phyloP scores from a whole-genome alignment of 441 rosid species.

The Kokia cookei region DNA sequence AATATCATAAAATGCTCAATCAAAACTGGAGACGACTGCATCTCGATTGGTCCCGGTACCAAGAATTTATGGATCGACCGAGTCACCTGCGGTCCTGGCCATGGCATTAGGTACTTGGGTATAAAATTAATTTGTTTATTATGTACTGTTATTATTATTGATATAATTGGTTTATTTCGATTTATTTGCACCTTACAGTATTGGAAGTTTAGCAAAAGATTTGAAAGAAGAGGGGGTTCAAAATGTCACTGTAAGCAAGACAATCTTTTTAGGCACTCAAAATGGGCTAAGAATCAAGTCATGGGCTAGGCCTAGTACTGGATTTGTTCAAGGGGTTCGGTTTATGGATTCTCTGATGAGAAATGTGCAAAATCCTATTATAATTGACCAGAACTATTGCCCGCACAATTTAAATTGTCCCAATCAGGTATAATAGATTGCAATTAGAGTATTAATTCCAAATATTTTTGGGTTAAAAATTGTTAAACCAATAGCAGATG shows the following conservation, averaged over 20 bases:
- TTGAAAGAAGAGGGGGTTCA: conserved; percentile 49
- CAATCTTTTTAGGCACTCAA: conserved; percentile 21
- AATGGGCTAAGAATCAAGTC: conserved; percentile 28
- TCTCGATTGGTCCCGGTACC: conserved; percentile 31
- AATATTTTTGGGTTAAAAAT: not conserved
- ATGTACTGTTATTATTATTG: not conserved
- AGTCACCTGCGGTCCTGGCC: conserved; percentile 47
- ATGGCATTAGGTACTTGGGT: conserved; percentile 34
- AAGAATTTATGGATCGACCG: conserved; percentile 28
- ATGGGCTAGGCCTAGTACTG: conserved; percentile 43
- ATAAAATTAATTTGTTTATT: not conserved
- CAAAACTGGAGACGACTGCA: conserved; percentile 34
- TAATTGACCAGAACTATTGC: conserved; percentile 62
- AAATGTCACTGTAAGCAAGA: conserved; percentile 27
- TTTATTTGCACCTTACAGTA: conserved; percentile 5
- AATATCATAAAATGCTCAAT: conserved; percentile 21
- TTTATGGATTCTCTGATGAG: conserved; percentile 38
- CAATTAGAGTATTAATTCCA: not conserved
- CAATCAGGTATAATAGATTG: conserved; percentile 24
- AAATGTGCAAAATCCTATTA: conserved; percentile 44
- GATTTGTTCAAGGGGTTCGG: conserved; percentile 35
- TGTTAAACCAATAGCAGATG: not conserved
- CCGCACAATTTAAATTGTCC: conserved; percentile 46
- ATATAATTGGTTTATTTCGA: not conserved
- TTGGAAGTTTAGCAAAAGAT: conserved; percentile 36